A percentile compares a stretch with the other conserved stretches of the same genome.
Evolutionary conservation across 352 stramenopile species (phyloP).

Genomic region (Phytophthora sp.): DNA sequence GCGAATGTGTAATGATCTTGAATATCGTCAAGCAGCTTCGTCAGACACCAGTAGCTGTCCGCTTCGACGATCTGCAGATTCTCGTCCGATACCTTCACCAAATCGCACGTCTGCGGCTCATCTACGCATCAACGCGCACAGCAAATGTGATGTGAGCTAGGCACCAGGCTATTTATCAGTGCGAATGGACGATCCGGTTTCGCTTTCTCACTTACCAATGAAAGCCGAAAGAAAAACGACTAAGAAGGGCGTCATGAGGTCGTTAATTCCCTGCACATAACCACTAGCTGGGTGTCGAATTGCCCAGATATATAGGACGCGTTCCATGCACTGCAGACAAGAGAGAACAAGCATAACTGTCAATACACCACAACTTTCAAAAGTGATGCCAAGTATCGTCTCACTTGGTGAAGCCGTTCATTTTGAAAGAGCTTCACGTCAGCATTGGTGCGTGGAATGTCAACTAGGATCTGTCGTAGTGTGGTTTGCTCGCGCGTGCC

Average conservation of each 20-base stretch:
- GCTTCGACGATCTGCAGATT: conserved; percentile 93
- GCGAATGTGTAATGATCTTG: conserved; percentile 99
- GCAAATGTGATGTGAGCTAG: conserved; percentile 7
- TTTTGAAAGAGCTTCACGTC: conserved; percentile 98
- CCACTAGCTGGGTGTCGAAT: conserved; percentile 97
- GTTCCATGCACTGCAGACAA: conserved; percentile 90
- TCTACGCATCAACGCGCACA: conserved; percentile 42
- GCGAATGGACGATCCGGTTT: too few relatives aligned
- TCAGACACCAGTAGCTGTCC: conserved; percentile 99
- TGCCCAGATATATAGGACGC: conserved; percentile 99
- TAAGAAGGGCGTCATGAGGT: conserved; percentile 98
- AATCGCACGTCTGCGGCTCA: conserved; percentile 76
- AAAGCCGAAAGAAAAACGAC: conserved; percentile 95
- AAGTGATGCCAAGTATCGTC: background rate
- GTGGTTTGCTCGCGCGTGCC: conserved; percentile 96
- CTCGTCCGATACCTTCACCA: conserved; percentile 67
- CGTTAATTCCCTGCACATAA: conserved; percentile 99
- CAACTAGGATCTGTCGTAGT: conserved; percentile 97
- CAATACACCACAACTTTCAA: background rate
- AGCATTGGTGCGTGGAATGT: conserved; percentile 97
- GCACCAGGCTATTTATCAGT: background rate
- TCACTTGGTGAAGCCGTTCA: conserved; percentile 89
- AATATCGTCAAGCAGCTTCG: conserved; percentile 98
- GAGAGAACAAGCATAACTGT: conserved; percentile 1
- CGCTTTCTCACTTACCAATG: conserved; percentile 51